Conservation (phyloP, 2,329 filamentous ascomycete species). For the Immersiporthe knoxdaviesiana region DNA sequence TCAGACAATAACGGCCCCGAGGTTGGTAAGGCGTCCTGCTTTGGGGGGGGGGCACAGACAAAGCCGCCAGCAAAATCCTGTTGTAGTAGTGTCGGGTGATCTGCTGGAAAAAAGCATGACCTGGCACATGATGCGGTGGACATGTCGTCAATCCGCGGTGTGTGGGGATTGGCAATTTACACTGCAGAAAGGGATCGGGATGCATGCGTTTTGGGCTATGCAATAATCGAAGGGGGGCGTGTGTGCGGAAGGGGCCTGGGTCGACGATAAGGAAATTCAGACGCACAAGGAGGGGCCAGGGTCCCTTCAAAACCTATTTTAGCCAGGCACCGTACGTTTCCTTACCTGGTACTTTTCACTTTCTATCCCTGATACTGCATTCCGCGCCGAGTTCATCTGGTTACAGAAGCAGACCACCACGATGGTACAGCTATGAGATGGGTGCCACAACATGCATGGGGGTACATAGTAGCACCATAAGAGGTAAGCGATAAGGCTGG, state of each 20-base stretch:
- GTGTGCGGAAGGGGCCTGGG: neutral
- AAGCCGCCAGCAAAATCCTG: neutral
- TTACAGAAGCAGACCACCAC: neutral
- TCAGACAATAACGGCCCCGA: neutral
- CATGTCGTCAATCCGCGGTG: slow-evolving; percentile 15
- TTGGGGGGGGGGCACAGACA: too few relatives aligned
- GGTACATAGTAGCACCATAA: neutral
- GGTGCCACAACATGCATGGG: neutral
- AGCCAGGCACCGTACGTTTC: neutral
- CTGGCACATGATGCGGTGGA: slow-evolving; percentile 23
- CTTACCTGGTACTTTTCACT: neutral
- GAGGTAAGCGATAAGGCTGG: slow-evolving; percentile 17
- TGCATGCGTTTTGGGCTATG: slow-evolving; percentile 11
- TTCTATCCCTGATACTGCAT: neutral
- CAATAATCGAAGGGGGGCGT: slow-evolving; percentile 12
- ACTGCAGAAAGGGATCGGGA: neutral
- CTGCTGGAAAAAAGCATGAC: slow-evolving; percentile 16
- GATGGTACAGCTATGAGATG: neutral
- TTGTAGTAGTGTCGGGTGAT: neutral
- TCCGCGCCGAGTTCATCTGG: neutral
- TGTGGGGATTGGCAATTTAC: slow-evolving; percentile 11
- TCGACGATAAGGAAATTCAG: neutral
- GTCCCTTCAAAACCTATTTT: neutral
- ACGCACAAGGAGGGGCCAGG: neutral
- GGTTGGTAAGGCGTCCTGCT: neutral